Conservation (phyloP, 2,329 filamentous ascomycete genomes). For the Fusarium sublunatum region DNA sequence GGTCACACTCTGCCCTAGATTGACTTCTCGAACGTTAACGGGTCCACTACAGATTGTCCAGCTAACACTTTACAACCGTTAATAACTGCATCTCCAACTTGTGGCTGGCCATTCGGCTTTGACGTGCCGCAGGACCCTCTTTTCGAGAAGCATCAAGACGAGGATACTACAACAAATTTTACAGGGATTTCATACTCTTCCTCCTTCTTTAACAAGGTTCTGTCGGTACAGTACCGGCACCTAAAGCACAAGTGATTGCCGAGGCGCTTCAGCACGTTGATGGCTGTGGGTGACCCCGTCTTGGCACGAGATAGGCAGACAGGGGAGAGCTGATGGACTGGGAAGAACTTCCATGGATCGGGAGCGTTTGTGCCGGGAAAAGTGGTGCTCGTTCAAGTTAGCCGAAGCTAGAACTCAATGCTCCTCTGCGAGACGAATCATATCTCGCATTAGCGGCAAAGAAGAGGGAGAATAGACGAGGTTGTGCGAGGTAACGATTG, state of each 20-base stretch:
- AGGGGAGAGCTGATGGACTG: conserved; percentile 10
- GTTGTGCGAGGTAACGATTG: conserved; percentile 33
- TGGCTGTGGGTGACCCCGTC: conserved; percentile 35
- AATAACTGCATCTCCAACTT: conserved; percentile 13
- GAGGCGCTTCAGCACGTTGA: conserved; percentile 25
- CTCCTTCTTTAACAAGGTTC: background rate
- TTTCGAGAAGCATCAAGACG: conserved; percentile 2
- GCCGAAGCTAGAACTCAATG: conserved; percentile 6
- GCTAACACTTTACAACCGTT: conserved; percentile 1
- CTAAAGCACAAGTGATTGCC: conserved; percentile 29
- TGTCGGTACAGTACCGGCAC: conserved; percentile 1
- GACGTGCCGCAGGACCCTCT: conserved; percentile 38
- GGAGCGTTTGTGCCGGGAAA: conserved; percentile 18
- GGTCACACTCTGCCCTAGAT: conserved; percentile 25
- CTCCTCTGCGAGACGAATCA: conserved; percentile 17
- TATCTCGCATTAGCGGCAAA: conserved; percentile 10
- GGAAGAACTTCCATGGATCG: conserved; percentile 9
- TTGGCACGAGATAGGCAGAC: conserved; percentile 33
- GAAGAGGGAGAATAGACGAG: conserved; percentile 1
- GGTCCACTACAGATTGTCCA: conserved; percentile 23
- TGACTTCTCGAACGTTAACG: conserved; percentile 38
- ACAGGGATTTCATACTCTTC: background rate
- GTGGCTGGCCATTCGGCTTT: conserved; percentile 35
- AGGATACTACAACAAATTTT: background rate
- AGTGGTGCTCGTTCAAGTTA: conserved; percentile 1